phyloP scores from a whole-genome alignment of 768 basidiomycete genomes.

The Sarcomyxa edulis region DNA sequence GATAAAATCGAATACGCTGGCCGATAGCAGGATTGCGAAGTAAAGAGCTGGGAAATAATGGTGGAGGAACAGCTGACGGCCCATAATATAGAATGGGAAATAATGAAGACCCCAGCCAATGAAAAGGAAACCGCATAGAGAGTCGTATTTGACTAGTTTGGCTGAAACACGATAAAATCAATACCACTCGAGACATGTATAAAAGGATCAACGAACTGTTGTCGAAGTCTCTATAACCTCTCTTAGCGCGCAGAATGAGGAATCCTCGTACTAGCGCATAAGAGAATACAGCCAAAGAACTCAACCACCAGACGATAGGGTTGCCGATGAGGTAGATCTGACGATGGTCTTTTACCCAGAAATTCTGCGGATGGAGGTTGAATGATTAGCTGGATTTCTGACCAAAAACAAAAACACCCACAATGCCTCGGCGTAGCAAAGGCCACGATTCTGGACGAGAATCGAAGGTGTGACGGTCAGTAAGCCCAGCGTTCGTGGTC shows the following conservation, averaged over 20 bases:
- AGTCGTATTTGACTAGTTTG: constrained; percentile 88
- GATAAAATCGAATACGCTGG: constrained; percentile 76
- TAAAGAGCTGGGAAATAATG: constrained; percentile 98
- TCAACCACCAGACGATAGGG: constrained; percentile 88
- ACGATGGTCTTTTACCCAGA: constrained; percentile 95
- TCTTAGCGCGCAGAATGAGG: constrained; percentile 82
- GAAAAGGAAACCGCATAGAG: constrained; percentile 86
- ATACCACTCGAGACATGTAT: not conserved
- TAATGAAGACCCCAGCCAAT: constrained; percentile 92
- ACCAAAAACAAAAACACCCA: constrained; percentile 34
- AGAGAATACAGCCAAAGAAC: constrained; percentile 60
- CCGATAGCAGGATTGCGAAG: constrained; percentile 78
- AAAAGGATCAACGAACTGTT: constrained; percentile 56
- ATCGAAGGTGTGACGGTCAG: constrained; percentile 92
- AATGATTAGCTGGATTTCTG: constrained; percentile 3
- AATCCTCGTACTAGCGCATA: constrained; percentile 72
- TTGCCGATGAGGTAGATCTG: constrained; percentile 97
- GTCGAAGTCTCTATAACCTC: constrained; percentile 89
- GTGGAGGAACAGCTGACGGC: constrained; percentile 94
- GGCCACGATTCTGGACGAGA: constrained; percentile 94
- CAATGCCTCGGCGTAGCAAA: constrained; percentile 85
- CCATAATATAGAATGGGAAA: constrained; percentile 96
- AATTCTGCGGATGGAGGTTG: constrained; percentile 54
- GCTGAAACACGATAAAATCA: constrained; percentile 35
- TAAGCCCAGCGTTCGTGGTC: constrained; percentile 93